Evolutionary conservation across 2,329 filamentous ascomycete species (phyloP).

Genomic region (Cladophialophora chaetospira): DNA sequence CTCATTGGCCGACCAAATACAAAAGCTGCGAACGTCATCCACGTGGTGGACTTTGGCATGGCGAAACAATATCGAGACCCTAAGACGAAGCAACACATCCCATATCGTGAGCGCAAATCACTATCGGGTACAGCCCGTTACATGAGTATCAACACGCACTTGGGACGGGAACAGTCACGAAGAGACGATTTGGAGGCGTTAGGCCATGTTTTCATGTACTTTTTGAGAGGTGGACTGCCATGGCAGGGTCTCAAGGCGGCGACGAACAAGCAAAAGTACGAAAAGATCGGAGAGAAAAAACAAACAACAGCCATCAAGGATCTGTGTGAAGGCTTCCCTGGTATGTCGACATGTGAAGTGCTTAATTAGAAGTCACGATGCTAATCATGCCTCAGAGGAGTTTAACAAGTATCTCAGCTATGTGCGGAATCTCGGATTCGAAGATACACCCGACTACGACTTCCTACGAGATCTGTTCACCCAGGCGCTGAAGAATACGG

Average conservation of each 20-base stretch:
- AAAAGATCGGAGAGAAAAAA: slow-evolving; percentile 99
- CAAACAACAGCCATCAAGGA: slow-evolving; percentile 97
- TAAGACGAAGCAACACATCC: slow-evolving; percentile 98
- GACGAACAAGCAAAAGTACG: slow-evolving; percentile 89
- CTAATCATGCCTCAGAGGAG: slow-evolving; percentile 64
- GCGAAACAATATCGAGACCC: slow-evolving; percentile 98
- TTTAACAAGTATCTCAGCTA: slow-evolving; percentile 98
- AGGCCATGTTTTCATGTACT: slow-evolving; percentile 71
- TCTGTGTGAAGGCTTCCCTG: slow-evolving; percentile 89
- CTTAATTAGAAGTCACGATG: slow-evolving; percentile 7
- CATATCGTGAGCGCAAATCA: slow-evolving; percentile 94
- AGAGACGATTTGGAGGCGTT: slow-evolving; percentile 91
- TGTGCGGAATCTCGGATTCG: slow-evolving; percentile 95
- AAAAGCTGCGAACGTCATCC: slow-evolving; percentile 96
- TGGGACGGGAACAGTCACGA: slow-evolving; percentile 93
- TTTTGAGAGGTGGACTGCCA: slow-evolving; percentile 65
- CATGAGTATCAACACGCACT: slow-evolving; percentile 99
- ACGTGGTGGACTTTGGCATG: slow-evolving; percentile 99
- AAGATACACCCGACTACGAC: slow-evolving; percentile 98
- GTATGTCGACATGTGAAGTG: slow-evolving; percentile 44
- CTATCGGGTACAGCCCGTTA: slow-evolving; percentile 95
- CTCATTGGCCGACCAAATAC: slow-evolving; percentile 89
- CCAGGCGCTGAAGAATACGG: slow-evolving; percentile 88
- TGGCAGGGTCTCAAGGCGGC: slow-evolving; percentile 64
- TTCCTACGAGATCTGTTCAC: slow-evolving; percentile 96